phyloP scores from a whole-genome alignment of 805 yeast species.

The Yarrowia sp. region DNA sequence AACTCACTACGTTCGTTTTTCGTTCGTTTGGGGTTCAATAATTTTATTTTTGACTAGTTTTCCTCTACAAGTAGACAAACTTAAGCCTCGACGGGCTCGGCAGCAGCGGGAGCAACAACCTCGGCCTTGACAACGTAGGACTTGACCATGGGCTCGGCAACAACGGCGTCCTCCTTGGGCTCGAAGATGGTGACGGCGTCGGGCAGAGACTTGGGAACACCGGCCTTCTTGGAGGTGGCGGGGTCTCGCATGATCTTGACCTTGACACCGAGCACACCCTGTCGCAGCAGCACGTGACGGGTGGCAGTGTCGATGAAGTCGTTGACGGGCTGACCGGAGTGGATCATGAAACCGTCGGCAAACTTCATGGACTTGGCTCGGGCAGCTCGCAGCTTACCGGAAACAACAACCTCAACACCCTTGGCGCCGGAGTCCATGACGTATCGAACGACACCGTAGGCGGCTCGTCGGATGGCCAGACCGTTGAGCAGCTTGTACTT shows the following conservation, averaged over 20 bases:
- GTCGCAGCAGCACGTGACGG: constrained; percentile 99
- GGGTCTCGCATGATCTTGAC: constrained; percentile 99
- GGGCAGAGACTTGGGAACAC: constrained; percentile 65
- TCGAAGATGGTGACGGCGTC: constrained; percentile 91
- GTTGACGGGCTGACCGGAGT: constrained; percentile 99
- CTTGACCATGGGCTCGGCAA: constrained; percentile 76
- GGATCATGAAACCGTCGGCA: constrained; percentile 99
- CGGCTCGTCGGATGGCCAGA: constrained; percentile 99
- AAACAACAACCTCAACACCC: constrained; percentile 99
- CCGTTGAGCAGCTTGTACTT: constrained; percentile 98
- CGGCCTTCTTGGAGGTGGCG: constrained; percentile 54
- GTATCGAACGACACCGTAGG: constrained; percentile 99
- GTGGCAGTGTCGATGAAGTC: constrained; percentile 99
- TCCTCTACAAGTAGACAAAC: constrained; percentile 31
- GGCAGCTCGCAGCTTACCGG: constrained; percentile 99
- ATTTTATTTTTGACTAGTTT: constrained; percentile 1
- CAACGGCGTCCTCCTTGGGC: constrained; percentile 83
- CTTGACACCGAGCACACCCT: constrained; percentile 99
- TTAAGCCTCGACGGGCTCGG: constrained; percentile 52
- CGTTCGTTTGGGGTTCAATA: constrained; percentile 7
- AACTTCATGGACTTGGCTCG: constrained; percentile 99
- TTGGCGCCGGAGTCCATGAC: constrained; percentile 99
- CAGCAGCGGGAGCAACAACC: constrained; percentile 50
- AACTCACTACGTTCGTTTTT: too few species aligned
- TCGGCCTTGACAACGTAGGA: constrained; percentile 58